Base-by-base conservation (phyloP, 169 alveolate species). In the Plasmodium vivax region DNA sequence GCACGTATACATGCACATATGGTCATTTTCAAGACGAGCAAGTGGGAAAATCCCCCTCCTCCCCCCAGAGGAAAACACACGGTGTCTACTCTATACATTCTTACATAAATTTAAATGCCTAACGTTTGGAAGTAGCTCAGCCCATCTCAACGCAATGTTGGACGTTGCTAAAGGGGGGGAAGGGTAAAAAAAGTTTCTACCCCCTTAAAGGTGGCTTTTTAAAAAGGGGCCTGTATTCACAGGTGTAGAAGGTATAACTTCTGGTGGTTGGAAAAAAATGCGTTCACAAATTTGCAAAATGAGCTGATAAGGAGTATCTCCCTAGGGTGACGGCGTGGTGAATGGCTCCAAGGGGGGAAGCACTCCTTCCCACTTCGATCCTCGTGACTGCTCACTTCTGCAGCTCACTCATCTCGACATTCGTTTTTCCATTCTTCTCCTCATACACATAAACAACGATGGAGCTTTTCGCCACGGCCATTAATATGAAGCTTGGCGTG, bases 351-450 rank as follows among this genome's bases (percentile, higher is more conserved):
- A 10, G 19, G 27, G 27, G 27, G 27, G 27, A 23, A 23, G 27
- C 27, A 23, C 41, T 36, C 2, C 19, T 10, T 47, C n/a, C 58
- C 9, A 51, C 19, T 0, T 36, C 62, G n/a, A n/a, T n/a, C 62
- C 27, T 43, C 1, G 47, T 27, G 80, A 47, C 6, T 77, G 45
- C 5, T 94, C 83, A 47, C 77, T 51, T 95, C 62, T 93, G 97
- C 16, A 96, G 83, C 62, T 96, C 97, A 77, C 96, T 96, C 98
- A 96, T 96, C 75, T 95, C 96, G 9, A 96, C 98, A 68, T 94
- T 96, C 23, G 97, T 96, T 83, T 96, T 95, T 27, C 98, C 98
- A 91, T 96, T 94, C 87, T 96, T 96, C 58, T 96, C 98, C 88
- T 96, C 97, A 82, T 96, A 96, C 38, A 95, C 97, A 81, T 96